Evolutionary conservation across 1,284 basidiomycete genomes (phyloP).

Genomic region (Cryptococcus sp.): DNA sequence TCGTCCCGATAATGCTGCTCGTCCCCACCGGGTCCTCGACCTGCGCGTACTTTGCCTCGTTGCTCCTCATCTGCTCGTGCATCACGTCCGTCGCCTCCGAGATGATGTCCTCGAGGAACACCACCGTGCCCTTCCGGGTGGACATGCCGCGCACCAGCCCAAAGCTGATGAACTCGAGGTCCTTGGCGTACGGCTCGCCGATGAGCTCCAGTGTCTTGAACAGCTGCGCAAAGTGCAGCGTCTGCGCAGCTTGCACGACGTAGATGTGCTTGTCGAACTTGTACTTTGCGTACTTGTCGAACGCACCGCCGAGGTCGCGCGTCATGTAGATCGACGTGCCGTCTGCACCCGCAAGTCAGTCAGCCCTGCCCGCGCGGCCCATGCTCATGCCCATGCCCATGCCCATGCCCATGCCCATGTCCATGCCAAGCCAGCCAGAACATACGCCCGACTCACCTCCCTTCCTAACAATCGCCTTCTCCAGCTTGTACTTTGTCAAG

Average conservation of each 20-base stretch:
- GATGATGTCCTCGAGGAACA: slow-evolving; percentile 94
- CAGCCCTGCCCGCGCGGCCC: neutral
- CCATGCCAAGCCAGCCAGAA: neutral
- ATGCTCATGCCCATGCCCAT: too few species aligned
- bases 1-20: slow-evolving; percentile 84
- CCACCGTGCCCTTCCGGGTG: slow-evolving; percentile 92
- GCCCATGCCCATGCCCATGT: too few species aligned
- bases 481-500: slow-evolving; percentile 81
- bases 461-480: slow-evolving; percentile 86
- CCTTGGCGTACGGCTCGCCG: slow-evolving; percentile 79
- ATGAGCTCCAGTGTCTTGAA: slow-evolving; percentile 93
- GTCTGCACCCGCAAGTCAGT: slow-evolving; percentile 55
- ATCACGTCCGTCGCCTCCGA: slow-evolving; percentile 84
- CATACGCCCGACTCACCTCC: slow-evolving; percentile 62
- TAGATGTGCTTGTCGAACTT: slow-evolving; percentile 99
- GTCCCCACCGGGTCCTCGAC: slow-evolving; percentile 84
- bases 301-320: slow-evolving; percentile 93
- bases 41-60: slow-evolving; percentile 86
- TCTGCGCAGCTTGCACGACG: slow-evolving; percentile 91
- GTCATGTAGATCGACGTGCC: slow-evolving; percentile 97
- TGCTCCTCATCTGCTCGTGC: slow-evolving; percentile 95
- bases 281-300: slow-evolving; percentile 88
- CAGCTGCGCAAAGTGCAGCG: slow-evolving; percentile 87
- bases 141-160: slow-evolving; percentile 94
- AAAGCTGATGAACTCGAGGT: slow-evolving; percentile 86